Conservation (phyloP, 108 stramenopile genomes). For the Cyclostephanos invisitatus region DNA sequence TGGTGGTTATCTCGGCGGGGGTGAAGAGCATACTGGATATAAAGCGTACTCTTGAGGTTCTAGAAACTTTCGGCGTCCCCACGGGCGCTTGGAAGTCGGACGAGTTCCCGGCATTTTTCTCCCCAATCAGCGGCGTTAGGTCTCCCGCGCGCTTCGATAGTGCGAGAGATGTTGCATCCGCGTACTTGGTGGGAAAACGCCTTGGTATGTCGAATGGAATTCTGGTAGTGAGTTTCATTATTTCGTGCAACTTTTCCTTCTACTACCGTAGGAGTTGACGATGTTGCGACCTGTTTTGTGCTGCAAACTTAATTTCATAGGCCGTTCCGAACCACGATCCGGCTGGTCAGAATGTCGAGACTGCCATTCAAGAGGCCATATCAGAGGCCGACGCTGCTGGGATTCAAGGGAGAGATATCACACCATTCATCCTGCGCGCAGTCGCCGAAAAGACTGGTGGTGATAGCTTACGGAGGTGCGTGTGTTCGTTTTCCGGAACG, state of each 20-base stretch:
- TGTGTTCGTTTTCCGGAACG: neutral
- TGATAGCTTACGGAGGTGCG: slow-evolving; percentile 64
- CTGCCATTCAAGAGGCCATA: slow-evolving; percentile 84
- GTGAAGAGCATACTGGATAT: slow-evolving; percentile 98
- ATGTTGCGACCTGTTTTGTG: neutral
- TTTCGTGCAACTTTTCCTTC: neutral
- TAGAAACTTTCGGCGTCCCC: slow-evolving; percentile 95
- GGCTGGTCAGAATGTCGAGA: slow-evolving; percentile 81
- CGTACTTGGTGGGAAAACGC: slow-evolving; percentile 53
- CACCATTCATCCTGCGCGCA: slow-evolving; percentile 90
- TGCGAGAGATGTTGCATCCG: slow-evolving; percentile 76
- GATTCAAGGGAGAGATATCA: slow-evolving; percentile 85
- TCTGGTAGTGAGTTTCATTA: slow-evolving; percentile 59
- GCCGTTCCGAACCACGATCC: slow-evolving; percentile 95
- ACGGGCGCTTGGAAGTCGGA: slow-evolving; percentile 74
- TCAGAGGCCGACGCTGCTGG: slow-evolving; percentile 59
- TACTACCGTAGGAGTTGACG: neutral
- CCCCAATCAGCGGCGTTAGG: slow-evolving; percentile 68
- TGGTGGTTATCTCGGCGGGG: slow-evolving; percentile 96
- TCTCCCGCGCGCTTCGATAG: slow-evolving; percentile 69
- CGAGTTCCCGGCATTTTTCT: slow-evolving; percentile 98
- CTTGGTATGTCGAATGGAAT: slow-evolving; percentile 79
- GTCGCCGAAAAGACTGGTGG: slow-evolving; percentile 80
- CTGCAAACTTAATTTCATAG: slow-evolving; percentile 1
- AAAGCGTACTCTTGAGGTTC: slow-evolving; percentile 89